phyloP scores from a whole-genome alignment of 192 early-diverging fungal species.

The Piromyces sp. region DNA sequence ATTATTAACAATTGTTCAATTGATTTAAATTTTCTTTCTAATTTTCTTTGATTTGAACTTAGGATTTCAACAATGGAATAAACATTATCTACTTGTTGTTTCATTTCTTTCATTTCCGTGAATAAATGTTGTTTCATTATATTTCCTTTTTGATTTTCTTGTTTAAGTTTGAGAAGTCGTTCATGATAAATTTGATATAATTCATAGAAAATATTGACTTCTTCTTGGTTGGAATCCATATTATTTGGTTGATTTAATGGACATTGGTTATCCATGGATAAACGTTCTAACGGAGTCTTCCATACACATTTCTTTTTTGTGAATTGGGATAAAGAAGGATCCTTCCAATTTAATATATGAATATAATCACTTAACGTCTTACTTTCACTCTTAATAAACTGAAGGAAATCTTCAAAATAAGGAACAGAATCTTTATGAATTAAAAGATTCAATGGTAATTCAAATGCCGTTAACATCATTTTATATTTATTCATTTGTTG shows the following conservation, averaged over 20 bases:
- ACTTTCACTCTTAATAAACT: neutral
- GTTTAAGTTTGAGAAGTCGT: neutral
- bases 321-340: neutral
- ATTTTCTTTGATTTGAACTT: neutral
- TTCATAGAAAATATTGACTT: neutral
- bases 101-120: neutral
- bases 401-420: neutral
- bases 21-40: neutral
- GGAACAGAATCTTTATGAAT: neutral
- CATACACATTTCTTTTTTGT: too few species aligned
- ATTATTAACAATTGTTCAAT: neutral
- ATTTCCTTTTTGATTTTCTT: neutral
- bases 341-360: neutral
- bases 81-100: neutral
- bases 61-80: neutral
- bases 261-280: too few species aligned
- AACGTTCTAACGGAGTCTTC: too few species aligned
- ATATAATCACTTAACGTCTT: neutral
- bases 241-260: too few species aligned
- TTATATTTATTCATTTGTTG: neutral
- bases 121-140: neutral
- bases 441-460: neutral
- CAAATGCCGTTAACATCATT: neutral
- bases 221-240: neutral
- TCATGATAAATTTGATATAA: neutral